Evolutionary conservation across 306 rosid genomes (phyloP).

Genomic region (Quercus aquifolioides): DNA sequence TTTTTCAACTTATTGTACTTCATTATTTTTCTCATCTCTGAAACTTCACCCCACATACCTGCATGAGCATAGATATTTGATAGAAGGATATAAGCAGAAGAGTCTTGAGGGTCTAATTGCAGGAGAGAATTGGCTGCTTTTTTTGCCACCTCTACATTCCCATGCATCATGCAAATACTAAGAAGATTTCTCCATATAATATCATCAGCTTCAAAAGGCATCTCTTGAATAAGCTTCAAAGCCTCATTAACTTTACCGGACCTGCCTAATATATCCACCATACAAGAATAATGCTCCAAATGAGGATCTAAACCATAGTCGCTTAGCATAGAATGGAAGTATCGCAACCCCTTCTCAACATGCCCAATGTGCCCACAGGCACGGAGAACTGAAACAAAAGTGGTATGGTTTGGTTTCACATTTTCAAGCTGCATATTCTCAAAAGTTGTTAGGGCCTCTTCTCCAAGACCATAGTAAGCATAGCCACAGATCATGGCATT

Average conservation of each 20-base stretch:
- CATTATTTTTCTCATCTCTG: constrained; percentile 68
- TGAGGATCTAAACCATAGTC: constrained; percentile 65
- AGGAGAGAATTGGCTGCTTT: constrained; percentile 49
- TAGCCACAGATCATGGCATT: constrained; percentile 88
- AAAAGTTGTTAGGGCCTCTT: constrained; percentile 64
- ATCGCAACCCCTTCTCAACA: constrained; percentile 51
- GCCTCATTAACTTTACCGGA: constrained; percentile 67
- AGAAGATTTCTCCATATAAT: constrained; percentile 84
- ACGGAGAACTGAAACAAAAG: constrained; percentile 81
- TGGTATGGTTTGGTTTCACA: constrained; percentile 64
- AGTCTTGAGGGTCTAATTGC: constrained; percentile 73
- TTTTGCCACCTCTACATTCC: constrained; percentile 77
- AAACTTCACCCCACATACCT: constrained; percentile 76
- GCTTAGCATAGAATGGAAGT: constrained; percentile 56
- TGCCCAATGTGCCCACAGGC: constrained; percentile 83
- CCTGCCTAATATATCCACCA: constrained; percentile 87
- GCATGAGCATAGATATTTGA: constrained; percentile 70
- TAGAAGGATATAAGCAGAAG: constrained; percentile 67
- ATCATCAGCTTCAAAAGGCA: constrained; percentile 82
- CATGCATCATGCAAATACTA: constrained; percentile 67
- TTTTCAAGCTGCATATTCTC: constrained; percentile 65
- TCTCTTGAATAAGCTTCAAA: constrained; percentile 61
- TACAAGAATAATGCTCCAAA: constrained; percentile 80
- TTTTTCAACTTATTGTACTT: constrained; percentile 55
- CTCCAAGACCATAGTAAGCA: constrained; percentile 76